phyloP scores from a whole-genome alignment of 352 stramenopile genomes.

The Phytophthora aleatoria region DNA sequence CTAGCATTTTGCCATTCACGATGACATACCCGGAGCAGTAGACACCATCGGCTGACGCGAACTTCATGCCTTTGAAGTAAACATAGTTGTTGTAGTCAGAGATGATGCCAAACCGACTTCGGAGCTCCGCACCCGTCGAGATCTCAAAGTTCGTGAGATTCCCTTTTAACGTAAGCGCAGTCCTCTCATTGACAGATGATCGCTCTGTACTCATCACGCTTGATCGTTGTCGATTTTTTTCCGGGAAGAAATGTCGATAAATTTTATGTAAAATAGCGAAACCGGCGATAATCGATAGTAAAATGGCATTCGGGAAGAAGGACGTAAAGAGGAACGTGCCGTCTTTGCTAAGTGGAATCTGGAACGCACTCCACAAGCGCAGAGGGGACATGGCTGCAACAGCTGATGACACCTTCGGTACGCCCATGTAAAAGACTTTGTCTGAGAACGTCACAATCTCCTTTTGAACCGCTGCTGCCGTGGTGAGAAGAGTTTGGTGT shows the following conservation, averaged over 20 bases:
- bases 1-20: conserved; percentile 41
- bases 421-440: conserved; percentile 22
- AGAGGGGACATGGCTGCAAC: conserved; percentile 23
- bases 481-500: conserved; percentile 1
- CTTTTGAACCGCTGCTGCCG: conserved; percentile 9
- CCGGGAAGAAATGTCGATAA: conserved; percentile 26
- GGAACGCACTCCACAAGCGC: conserved; percentile 27
- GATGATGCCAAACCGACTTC: conserved; percentile 40
- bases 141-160: conserved; percentile 42
- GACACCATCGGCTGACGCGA: conserved; percentile 42
- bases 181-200: conserved; percentile 24
- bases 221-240: conserved; percentile 16
- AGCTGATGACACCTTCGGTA: conserved; percentile 13
- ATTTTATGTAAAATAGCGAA: conserved; percentile 33
- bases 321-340: conserved; percentile 19
- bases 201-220: conserved; percentile 15
- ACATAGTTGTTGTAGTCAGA: conserved; percentile 47
- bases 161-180: conserved; percentile 11
- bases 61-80: conserved; percentile 51
- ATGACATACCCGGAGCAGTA: conserved; percentile 52
- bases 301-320: conserved; percentile 26
- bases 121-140: conserved; percentile 34
- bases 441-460: conserved; percentile 25
- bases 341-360: conserved; percentile 19
- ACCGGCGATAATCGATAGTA: conserved; percentile 24